Conservation (phyloP, 2,329 filamentous ascomycete species). For the Endocalyx cinctus region DNA sequence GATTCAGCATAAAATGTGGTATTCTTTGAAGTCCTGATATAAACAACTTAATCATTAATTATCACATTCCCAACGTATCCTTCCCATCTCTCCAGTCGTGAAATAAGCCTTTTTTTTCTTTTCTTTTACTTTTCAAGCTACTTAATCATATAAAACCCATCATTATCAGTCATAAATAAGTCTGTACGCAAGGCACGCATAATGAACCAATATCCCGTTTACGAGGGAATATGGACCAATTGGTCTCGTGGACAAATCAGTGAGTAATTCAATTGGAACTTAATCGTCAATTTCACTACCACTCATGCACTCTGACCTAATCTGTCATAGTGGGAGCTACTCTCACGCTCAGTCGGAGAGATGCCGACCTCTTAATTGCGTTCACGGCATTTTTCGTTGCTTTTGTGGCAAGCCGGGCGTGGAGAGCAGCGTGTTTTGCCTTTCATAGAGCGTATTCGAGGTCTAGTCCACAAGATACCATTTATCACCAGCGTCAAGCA, state of each 20-base stretch:
- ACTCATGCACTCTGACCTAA: too few species aligned
- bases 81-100: too few species aligned
- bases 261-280: too few species aligned
- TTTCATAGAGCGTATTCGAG: conserved; percentile 8
- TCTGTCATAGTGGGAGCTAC: conserved; percentile 12
- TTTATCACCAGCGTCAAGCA: conserved; percentile 13
- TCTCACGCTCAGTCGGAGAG: conserved; percentile 3
- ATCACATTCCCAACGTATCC: too few species aligned
- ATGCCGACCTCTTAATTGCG: conserved; percentile 9
- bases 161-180: neutral
- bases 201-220: conserved; percentile 2
- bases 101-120: too few species aligned
- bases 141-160: too few species aligned
- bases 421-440: conserved; percentile 11
- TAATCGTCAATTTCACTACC: too few species aligned
- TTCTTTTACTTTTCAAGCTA: too few species aligned
- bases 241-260: conserved; percentile 8
- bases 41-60: too few species aligned
- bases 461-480: neutral
- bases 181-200: too few species aligned
- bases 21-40: too few species aligned
- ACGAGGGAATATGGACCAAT: conserved; percentile 12
- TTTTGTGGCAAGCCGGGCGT: conserved; percentile 12
- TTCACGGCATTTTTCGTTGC: conserved; percentile 14
- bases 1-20: too few species aligned